phyloP scores from a whole-genome alignment of 192 early-diverging fungal genomes.

The Funneliformis mosseae region DNA sequence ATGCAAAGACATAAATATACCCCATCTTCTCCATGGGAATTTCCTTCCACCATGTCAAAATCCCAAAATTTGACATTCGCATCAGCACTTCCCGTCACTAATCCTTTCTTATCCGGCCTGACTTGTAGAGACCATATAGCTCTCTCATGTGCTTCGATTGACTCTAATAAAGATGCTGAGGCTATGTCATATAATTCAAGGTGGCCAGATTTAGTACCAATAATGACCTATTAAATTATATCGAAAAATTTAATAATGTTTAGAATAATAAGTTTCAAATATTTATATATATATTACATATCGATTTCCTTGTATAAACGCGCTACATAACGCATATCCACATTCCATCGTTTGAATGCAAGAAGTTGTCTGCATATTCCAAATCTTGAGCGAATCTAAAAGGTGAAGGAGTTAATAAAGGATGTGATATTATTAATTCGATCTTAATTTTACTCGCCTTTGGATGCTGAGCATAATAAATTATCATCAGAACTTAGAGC shows the following conservation, averaged over 20 bases:
- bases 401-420: neutral
- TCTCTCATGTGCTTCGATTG: slow-evolving; percentile 89
- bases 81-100: slow-evolving; percentile 91
- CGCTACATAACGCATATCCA: slow-evolving; percentile 89
- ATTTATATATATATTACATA: slow-evolving; percentile 50
- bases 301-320: slow-evolving; percentile 91
- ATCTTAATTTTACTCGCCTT: slow-evolving; percentile 48
- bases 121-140: slow-evolving; percentile 86
- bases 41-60: slow-evolving; percentile 58
- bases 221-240: slow-evolving; percentile 55
- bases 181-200: slow-evolving; percentile 91
- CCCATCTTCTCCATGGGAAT: neutral
- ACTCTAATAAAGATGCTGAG: slow-evolving; percentile 79
- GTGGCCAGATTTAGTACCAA: slow-evolving; percentile 93
- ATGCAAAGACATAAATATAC: neutral
- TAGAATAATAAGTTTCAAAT: neutral
- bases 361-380: slow-evolving; percentile 80
- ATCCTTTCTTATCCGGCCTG: slow-evolving; percentile 81
- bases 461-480: slow-evolving; percentile 84
- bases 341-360: slow-evolving; percentile 91
- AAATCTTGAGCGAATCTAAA: slow-evolving; percentile 79
- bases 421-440: neutral
- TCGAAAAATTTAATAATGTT: neutral
- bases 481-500: slow-evolving; percentile 90
- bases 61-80: slow-evolving; percentile 99